These are phyloP conservation scores for Papilionanthe hybrid DNA, from an alignment of 116 monocot genomes.

Conservation along the genomic window DNA sequence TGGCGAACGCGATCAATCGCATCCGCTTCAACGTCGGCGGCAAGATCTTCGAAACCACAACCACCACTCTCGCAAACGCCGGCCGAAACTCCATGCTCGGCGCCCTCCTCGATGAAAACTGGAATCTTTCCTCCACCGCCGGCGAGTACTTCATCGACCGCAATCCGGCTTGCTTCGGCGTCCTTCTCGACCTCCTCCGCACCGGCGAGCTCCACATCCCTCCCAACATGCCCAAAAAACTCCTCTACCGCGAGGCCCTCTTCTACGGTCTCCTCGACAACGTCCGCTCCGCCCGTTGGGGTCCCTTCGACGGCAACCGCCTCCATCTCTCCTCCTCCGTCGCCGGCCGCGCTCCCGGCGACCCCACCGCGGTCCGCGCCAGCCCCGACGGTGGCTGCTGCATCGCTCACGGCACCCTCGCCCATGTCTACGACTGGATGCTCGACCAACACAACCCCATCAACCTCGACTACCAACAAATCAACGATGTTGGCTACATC, in stretches of 20 bases:
- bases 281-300: slow-evolving; percentile 57
- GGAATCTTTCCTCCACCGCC: slow-evolving; percentile 20
- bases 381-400: slow-evolving; percentile 78
- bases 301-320: slow-evolving; percentile 53
- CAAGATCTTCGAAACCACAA: slow-evolving; percentile 54
- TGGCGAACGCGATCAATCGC: slow-evolving; percentile 18
- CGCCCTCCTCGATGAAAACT: slow-evolving; percentile 47
- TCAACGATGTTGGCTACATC: slow-evolving; percentile 76
- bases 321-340: slow-evolving; percentile 30
- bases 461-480: slow-evolving; percentile 59
- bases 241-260: slow-evolving; percentile 55
- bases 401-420: slow-evolving; percentile 58
- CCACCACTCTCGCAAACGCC: slow-evolving; percentile 55
- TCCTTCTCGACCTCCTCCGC: slow-evolving; percentile 66
- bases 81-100: slow-evolving; percentile 60
- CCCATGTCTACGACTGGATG: slow-evolving; percentile 66
- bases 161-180: slow-evolving; percentile 60
- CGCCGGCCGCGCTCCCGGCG: slow-evolving; percentile 47
- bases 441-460: slow-evolving; percentile 52
- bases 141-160: slow-evolving; percentile 60
- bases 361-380: slow-evolving; percentile 62
- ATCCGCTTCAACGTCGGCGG: slow-evolving; percentile 66
- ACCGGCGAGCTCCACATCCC: slow-evolving; percentile 55
- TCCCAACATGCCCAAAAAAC: slow-evolving; percentile 29
- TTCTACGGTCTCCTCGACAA: slow-evolving; percentile 64